A percentile compares a stretch with the other conserved stretches of the same genome.
Evolutionary conservation across 352 stramenopile genomes (phyloP).

Genomic region (Phytophthora cactorum): DNA sequence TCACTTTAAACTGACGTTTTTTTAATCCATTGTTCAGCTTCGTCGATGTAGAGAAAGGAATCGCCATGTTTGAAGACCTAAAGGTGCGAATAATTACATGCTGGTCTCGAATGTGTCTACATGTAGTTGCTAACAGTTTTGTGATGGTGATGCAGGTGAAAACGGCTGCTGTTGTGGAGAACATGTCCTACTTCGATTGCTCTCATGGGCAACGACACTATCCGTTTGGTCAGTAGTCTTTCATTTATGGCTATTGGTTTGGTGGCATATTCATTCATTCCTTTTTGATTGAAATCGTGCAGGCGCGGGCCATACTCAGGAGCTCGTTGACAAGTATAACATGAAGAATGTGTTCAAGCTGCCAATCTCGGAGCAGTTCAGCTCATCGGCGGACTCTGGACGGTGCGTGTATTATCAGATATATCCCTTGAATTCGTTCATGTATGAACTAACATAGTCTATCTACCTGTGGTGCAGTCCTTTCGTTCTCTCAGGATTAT

Average conservation of each 20-base stretch:
- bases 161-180: constrained; percentile 98
- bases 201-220: constrained; percentile 87
- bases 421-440: not conserved
- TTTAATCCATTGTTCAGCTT: constrained; percentile 67
- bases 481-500: constrained; percentile 77
- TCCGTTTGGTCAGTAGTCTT: constrained; percentile 65
- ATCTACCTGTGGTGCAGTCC: constrained; percentile 48
- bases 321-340: constrained; percentile 79
- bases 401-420: constrained; percentile 45
- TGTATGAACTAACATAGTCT: constrained; percentile 4
- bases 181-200: constrained; percentile 98
- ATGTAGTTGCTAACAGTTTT: constrained; percentile 3
- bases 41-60: constrained; percentile 98
- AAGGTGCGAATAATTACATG: constrained; percentile 56
- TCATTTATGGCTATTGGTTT: not conserved
- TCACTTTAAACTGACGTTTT: constrained; percentile 4
- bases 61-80: constrained; percentile 98
- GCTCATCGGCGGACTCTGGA: constrained; percentile 73
- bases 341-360: constrained; percentile 90
- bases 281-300: not conserved
- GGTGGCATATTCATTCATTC: not conserved
- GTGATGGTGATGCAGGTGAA: constrained; percentile 79
- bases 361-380: constrained; percentile 81
- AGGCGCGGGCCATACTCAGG: constrained; percentile 78
- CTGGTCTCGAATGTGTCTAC: not conserved